Evolutionary conservation across 768 basidiomycete genomes (phyloP).

Genomic region (Mycena galopus): DNA sequence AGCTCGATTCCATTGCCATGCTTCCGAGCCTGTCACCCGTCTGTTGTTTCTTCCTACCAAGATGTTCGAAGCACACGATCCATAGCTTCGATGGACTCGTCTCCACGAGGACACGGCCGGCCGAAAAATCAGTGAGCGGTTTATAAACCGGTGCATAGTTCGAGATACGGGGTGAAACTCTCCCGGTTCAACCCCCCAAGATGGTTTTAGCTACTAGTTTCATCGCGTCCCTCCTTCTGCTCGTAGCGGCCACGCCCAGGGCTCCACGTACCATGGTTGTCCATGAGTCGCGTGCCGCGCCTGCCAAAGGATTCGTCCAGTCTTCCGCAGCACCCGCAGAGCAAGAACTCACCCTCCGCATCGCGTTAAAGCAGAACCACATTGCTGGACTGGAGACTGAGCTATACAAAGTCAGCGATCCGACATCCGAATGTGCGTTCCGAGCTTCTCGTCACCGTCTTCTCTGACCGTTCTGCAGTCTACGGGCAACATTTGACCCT

Average conservation of each 20-base stretch:
- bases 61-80: conserved; percentile 18
- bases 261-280: conserved; percentile 11
- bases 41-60: conserved; percentile 5
- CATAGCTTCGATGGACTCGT: conserved; percentile 15
- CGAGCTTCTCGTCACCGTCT: neutral
- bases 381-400: conserved; percentile 23
- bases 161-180: conserved; percentile 6
- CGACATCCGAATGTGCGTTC: conserved; percentile 9
- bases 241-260: conserved; percentile 16
- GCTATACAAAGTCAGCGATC: conserved; percentile 25
- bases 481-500: conserved; percentile 16
- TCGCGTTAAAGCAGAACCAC: conserved; percentile 20
- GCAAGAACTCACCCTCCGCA: conserved; percentile 21
- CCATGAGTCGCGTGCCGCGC: conserved; percentile 14
- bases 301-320: conserved; percentile 16
- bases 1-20: conserved; percentile 13
- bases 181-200: conserved; percentile 6
- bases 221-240: conserved; percentile 18
- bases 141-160: conserved; percentile 13
- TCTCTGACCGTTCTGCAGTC: conserved; percentile 6
- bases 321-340: conserved; percentile 1
- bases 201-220: conserved; percentile 16
- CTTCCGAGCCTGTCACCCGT: conserved; percentile 15
- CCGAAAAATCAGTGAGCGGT: conserved; percentile 1
- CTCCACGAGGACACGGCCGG: conserved; percentile 10